Percentiles rank a stretch among this genome's conserved stretches.
These are phyloP conservation scores for Thozetella sp. DNA, from an alignment of 495 filamentous ascomycete species.

Conservation along the genomic window DNA sequence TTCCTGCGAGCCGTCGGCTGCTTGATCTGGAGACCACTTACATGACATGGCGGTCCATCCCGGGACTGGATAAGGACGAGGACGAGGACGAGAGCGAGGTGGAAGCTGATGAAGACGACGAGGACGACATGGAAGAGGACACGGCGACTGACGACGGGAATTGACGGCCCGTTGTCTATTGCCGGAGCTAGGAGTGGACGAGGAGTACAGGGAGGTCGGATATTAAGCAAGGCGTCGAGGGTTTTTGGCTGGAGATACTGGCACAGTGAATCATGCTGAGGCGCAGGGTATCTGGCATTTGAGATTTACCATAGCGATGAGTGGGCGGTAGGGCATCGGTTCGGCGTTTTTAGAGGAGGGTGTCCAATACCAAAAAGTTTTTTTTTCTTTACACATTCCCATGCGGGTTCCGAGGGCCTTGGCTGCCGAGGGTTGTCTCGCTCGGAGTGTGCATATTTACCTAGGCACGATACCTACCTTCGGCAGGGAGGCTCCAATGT, in stretches of 20 bases:
- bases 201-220: background rate
- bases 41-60: conserved; percentile 77
- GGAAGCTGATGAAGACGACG: conserved; percentile 33
- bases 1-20: conserved; percentile 85
- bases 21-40: conserved; percentile 73
- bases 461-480: too few relatives aligned
- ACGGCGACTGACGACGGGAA: conserved; percentile 47
- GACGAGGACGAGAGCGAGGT: conserved; percentile 53
- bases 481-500: too few relatives aligned
- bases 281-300: too few relatives aligned
- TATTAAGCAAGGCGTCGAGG: background rate
- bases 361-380: too few relatives aligned
- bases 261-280: background rate
- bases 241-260: background rate
- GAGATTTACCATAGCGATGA: too few relatives aligned
- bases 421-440: too few relatives aligned
- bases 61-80: conserved; percentile 60
- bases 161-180: conserved; percentile 11
- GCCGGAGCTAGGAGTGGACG: background rate
- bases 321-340: too few relatives aligned
- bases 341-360: too few relatives aligned
- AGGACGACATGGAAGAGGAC: conserved; percentile 57
- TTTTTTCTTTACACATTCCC: too few relatives aligned
- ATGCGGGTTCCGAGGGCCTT: too few relatives aligned
- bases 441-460: too few relatives aligned